Evolutionary conservation across 257 asterid species (phyloP).

Genomic region (Cordia subcordata): DNA sequence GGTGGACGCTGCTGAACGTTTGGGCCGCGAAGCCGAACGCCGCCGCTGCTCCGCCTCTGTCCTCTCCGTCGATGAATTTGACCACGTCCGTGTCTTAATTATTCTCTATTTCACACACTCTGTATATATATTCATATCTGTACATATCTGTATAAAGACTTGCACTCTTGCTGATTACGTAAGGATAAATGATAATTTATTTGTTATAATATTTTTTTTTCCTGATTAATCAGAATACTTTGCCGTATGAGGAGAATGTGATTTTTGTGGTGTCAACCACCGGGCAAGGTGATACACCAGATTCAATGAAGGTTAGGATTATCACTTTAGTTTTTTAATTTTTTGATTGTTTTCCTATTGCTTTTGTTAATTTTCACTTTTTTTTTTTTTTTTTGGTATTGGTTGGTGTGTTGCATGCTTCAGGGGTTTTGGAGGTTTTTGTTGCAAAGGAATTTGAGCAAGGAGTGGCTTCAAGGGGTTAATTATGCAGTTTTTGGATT

Average conservation of each 20-base stretch:
- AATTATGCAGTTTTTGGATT: conserved; percentile 88
- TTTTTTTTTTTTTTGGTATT: neutral
- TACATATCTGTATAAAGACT: neutral
- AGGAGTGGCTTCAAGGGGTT: conserved; percentile 80
- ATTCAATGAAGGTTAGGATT: conserved; percentile 71
- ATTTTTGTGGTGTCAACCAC: conserved; percentile 92
- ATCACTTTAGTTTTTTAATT: neutral
- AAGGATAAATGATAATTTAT: neutral
- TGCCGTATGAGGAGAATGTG: conserved; percentile 47
- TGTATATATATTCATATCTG: neutral
- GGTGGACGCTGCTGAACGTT: conserved; percentile 74
- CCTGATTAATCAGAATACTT: conserved; percentile 38
- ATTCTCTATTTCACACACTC: neutral
- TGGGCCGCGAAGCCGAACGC: conserved; percentile 90
- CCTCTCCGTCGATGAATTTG: conserved; percentile 64
- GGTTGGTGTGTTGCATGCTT: conserved; percentile 13
- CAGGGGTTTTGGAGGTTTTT: conserved; percentile 94
- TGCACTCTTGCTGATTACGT: neutral
- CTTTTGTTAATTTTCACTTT: neutral
- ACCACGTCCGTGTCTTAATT: conserved; percentile 37
- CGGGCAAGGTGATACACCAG: conserved; percentile 96
- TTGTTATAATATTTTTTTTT: neutral
- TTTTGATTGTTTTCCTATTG: neutral
- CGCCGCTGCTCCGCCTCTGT: conserved; percentile 67
- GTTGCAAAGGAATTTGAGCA: conserved; percentile 65